phyloP scores from a whole-genome alignment of 345 rosid genomes.

The Hibiscus trionum region DNA sequence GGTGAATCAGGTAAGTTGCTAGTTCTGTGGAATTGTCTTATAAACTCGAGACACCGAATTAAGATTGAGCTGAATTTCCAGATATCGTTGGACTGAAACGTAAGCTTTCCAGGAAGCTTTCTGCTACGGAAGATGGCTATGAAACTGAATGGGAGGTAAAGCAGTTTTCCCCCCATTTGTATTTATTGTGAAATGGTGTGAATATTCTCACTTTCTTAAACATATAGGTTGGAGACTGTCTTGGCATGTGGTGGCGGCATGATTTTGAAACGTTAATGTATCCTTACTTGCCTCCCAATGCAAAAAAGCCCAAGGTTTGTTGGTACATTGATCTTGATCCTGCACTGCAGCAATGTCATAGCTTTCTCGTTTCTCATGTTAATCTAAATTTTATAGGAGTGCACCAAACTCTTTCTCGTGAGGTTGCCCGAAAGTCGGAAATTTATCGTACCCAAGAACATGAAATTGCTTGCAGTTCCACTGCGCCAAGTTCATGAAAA shows the following conservation, averaged over 20 bases:
- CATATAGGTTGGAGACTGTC: conserved; percentile 64
- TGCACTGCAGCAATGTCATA: neutral
- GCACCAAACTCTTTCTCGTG: conserved; percentile 71
- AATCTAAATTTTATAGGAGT: conserved; percentile 39
- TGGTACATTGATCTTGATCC: conserved; percentile 5
- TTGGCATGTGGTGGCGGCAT: conserved; percentile 90
- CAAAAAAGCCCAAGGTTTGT: conserved; percentile 61
- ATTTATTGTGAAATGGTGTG: neutral
- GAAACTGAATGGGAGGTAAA: conserved; percentile 62
- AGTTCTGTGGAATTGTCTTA: neutral
- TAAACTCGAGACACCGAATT: conserved; percentile 7
- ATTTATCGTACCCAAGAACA: conserved; percentile 69
- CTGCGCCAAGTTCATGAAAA: conserved; percentile 67
- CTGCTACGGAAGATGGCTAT: conserved; percentile 26
- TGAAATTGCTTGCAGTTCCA: conserved; percentile 83
- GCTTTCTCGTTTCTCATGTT: neutral
- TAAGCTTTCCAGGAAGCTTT: conserved; percentile 69
- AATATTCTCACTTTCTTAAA: neutral
- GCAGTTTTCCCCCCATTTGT: neutral
- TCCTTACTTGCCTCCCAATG: conserved; percentile 58
- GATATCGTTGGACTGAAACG: conserved; percentile 67
- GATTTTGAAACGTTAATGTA: conserved; percentile 59
- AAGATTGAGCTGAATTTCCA: conserved; percentile 17
- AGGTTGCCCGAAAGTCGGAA: conserved; percentile 46
- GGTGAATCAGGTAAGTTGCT: conserved; percentile 60